Evolutionary conservation across 1,284 basidiomycete species (phyloP).

Genomic region (Marasmius tenuissimus): DNA sequence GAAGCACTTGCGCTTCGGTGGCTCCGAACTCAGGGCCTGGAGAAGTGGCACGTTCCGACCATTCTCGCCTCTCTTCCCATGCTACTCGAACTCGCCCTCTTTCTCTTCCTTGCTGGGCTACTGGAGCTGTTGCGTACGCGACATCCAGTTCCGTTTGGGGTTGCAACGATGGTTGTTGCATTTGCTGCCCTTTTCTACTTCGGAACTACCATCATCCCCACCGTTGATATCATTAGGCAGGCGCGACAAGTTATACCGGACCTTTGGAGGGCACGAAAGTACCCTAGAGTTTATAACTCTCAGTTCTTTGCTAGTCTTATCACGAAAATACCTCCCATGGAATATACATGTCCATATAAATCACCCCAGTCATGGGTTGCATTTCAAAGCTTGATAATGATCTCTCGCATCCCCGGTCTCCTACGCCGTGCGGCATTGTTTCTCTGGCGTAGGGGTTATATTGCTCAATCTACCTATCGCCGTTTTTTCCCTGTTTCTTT

Average conservation of each 20-base stretch:
- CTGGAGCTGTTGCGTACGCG: constrained; percentile 1
- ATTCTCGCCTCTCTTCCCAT: not conserved
- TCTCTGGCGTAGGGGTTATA: too few species aligned
- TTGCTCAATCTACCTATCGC: too few species aligned
- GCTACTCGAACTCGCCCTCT: not conserved
- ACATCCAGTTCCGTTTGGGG: not conserved
- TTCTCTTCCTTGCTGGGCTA: constrained; percentile 3
- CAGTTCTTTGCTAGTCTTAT: not conserved
- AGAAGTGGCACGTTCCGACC: not conserved
- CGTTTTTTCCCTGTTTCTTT: too few species aligned
- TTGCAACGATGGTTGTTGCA: not conserved
- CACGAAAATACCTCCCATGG: not conserved
- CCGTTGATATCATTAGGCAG: not conserved
- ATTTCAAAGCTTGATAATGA: not conserved
- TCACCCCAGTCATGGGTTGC: not conserved
- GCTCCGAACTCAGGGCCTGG: not conserved
- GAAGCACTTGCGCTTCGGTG: too few species aligned
- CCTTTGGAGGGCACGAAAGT: too few species aligned
- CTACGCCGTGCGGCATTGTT: too few species aligned
- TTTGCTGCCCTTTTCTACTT: not conserved
- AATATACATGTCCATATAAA: not conserved
- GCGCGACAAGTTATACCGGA: not conserved
- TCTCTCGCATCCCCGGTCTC: not conserved
- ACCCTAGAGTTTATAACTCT: too few species aligned
- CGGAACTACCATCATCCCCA: not conserved